A percentile compares a stretch with the other conserved stretches of the same genome.
Evolutionary conservation across 1,284 basidiomycete genomes (phyloP).

Genomic region (Cryptococcus sp.): DNA sequence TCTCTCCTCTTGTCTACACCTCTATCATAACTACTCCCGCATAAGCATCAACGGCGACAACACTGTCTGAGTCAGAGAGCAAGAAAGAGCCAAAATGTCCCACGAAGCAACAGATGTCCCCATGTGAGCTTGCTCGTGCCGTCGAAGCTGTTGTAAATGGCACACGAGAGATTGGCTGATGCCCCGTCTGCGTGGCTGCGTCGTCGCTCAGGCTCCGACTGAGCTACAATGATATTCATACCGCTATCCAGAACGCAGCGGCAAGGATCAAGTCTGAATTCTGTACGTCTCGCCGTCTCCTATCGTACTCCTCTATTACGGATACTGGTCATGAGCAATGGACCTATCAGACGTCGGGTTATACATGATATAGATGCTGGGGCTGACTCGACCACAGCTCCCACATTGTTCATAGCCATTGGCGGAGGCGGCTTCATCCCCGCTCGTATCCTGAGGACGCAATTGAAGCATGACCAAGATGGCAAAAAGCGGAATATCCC

Average conservation of each 20-base stretch:
- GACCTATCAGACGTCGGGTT: not conserved
- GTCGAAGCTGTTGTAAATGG: too few species aligned
- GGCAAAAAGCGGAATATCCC: slow-evolving; percentile 74
- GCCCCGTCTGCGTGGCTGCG: not conserved
- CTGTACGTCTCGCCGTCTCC: slow-evolving; percentile 30
- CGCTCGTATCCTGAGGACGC: slow-evolving; percentile 88
- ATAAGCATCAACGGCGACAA: not conserved
- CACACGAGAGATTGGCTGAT: not conserved
- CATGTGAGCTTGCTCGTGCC: slow-evolving; percentile 17
- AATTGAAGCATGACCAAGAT: slow-evolving; percentile 68
- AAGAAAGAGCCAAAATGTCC: slow-evolving; percentile 20
- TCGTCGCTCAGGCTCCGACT: slow-evolving; percentile 35
- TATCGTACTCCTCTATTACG: not conserved
- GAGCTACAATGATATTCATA: slow-evolving; percentile 54
- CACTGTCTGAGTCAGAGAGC: too few species aligned
- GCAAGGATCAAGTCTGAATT: slow-evolving; percentile 51
- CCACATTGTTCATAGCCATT: slow-evolving; percentile 50
- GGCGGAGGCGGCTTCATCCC: slow-evolving; percentile 81
- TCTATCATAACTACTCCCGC: too few species aligned
- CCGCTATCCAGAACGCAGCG: slow-evolving; percentile 47
- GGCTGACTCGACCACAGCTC: slow-evolving; percentile 23
- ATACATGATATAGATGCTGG: too few species aligned
- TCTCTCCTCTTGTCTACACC: too few species aligned
- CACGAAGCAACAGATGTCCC: slow-evolving; percentile 20
- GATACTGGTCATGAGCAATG: not conserved